Evolutionary conservation across 2,329 filamentous ascomycete genomes (phyloP).

Genomic region (Curvularia sp.): DNA sequence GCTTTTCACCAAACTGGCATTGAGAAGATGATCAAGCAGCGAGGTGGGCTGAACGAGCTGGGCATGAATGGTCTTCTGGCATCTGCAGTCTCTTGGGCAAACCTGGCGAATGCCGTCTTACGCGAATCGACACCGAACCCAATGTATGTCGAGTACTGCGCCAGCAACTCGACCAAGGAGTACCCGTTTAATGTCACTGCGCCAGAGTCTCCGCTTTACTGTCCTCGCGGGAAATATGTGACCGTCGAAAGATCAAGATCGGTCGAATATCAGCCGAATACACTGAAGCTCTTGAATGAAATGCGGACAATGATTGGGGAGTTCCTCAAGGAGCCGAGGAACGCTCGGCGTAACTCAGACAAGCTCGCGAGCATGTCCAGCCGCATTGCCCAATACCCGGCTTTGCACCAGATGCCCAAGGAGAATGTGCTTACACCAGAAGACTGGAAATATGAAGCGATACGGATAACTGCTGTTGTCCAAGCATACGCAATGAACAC

Average conservation of each 20-base stretch:
- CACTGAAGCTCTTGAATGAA: conserved; percentile 37
- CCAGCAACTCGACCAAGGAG: conserved; percentile 17
- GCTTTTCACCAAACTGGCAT: conserved; percentile 42
- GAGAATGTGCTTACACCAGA: conserved; percentile 20
- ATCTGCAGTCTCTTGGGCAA: conserved; percentile 43
- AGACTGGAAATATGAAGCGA: conserved; percentile 48
- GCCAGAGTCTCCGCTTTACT: conserved; percentile 50
- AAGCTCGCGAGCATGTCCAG: conserved; percentile 30
- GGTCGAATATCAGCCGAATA: conserved; percentile 4
- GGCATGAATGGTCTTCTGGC: conserved; percentile 44
- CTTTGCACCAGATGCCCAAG: conserved; percentile 20
- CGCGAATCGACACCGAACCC: conserved; percentile 35
- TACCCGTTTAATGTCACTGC: conserved; percentile 33
- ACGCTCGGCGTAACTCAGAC: conserved; percentile 25
- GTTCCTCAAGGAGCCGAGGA: conserved; percentile 34
- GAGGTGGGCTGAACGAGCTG: conserved; percentile 45
- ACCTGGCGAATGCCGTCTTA: conserved; percentile 44
- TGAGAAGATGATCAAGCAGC: conserved; percentile 41
- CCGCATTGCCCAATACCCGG: conserved; percentile 32
- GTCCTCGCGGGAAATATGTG: conserved; percentile 36
- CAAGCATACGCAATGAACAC: conserved; percentile 44
- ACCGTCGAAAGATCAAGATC: conserved; percentile 35
- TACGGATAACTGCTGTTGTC: conserved; percentile 43
- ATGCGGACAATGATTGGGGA: conserved; percentile 42
- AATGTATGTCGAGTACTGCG: conserved; percentile 42